These are phyloP conservation scores for Lolium perenne DNA, from an alignment of 176 grass and related monocot genomes.

Conservation along the genomic window DNA sequence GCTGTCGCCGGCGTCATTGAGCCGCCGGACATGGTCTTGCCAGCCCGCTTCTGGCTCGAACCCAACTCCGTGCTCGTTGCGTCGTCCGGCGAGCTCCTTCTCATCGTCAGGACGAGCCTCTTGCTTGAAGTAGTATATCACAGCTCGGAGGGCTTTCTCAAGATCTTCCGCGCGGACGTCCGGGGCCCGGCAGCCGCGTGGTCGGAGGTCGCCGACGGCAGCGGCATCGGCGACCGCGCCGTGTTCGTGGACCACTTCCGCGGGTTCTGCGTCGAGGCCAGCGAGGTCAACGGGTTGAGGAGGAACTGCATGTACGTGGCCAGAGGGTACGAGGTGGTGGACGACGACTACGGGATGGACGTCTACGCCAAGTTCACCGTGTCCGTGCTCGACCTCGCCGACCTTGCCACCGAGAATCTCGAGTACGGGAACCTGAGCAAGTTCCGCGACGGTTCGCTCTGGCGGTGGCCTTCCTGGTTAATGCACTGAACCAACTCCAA, in stretches of 20 bases:
- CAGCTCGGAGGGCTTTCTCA: not conserved
- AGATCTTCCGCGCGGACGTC: slow-evolving; percentile 14
- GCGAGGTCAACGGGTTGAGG: slow-evolving; percentile 16
- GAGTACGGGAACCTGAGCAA: not conserved
- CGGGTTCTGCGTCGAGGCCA: slow-evolving; percentile 36
- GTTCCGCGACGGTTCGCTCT: not conserved
- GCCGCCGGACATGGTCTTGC: not conserved
- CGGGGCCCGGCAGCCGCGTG: not conserved
- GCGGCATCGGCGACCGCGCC: slow-evolving; percentile 14
- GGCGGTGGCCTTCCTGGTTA: slow-evolving; percentile 11
- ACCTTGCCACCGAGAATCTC: not conserved
- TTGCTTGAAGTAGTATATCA: not conserved
- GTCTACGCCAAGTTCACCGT: not conserved
- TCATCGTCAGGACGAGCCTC: slow-evolving; percentile 18
- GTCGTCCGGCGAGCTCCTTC: slow-evolving; percentile 13
- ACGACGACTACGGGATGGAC: slow-evolving; percentile 27
- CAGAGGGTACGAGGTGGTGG: not conserved
- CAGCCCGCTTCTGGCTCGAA: not conserved
- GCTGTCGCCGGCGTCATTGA: not conserved
- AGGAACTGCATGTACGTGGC: slow-evolving; percentile 41
- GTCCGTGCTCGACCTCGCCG: slow-evolving; percentile 20
- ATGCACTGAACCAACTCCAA: not conserved
- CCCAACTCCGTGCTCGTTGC: not conserved
- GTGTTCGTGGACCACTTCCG: slow-evolving; percentile 40
- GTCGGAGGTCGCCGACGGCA: slow-evolving; percentile 30